Evolutionary conservation across 352 stramenopile species (phyloP).

Genomic region (Halophytophthora polymorphica): DNA sequence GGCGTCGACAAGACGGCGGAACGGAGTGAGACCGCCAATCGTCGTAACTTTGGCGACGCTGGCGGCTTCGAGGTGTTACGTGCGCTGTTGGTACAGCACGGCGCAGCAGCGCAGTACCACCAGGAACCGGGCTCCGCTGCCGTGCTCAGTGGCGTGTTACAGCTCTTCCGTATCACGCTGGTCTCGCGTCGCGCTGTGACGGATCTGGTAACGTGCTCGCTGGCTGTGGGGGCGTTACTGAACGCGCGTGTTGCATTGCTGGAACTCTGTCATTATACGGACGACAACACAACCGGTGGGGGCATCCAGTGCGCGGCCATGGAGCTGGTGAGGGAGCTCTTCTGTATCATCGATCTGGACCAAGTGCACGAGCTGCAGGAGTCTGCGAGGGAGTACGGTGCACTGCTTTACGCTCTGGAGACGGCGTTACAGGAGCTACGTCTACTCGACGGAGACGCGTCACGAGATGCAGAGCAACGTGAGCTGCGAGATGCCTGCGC

Average conservation of each 20-base stretch:
- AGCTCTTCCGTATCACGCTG: slow-evolving; percentile 67
- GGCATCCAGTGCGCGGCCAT: slow-evolving; percentile 53
- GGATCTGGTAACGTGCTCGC: slow-evolving; percentile 50
- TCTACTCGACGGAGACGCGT: slow-evolving; percentile 5
- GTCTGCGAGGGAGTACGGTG: slow-evolving; percentile 69
- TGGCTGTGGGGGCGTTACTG: slow-evolving; percentile 61
- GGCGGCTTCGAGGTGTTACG: slow-evolving; percentile 69
- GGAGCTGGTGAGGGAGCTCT: slow-evolving; percentile 75
- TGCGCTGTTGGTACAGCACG: slow-evolving; percentile 67
- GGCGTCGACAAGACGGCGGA: slow-evolving; percentile 53
- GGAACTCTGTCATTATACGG: slow-evolving; percentile 54
- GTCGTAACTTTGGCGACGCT: slow-evolving; percentile 70
- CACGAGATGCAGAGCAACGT: slow-evolving; percentile 5
- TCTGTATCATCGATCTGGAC: slow-evolving; percentile 64
- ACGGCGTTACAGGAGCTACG: slow-evolving; percentile 37
- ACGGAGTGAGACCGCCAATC: slow-evolving; percentile 71
- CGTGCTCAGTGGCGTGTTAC: slow-evolving; percentile 49
- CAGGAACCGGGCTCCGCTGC: slow-evolving; percentile 11
- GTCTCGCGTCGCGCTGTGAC: slow-evolving; percentile 49
- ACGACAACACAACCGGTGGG: slow-evolving; percentile 12
- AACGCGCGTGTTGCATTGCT: slow-evolving; percentile 68
- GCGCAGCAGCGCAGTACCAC: slow-evolving; percentile 19
- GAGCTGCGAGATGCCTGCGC: slow-evolving; percentile 48
- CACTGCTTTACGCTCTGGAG: slow-evolving; percentile 64
- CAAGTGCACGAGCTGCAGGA: slow-evolving; percentile 81